These are phyloP conservation scores for Metarhizium guizhouense DNA, from an alignment of 2,329 filamentous ascomycete genomes.

Conservation along the genomic window DNA sequence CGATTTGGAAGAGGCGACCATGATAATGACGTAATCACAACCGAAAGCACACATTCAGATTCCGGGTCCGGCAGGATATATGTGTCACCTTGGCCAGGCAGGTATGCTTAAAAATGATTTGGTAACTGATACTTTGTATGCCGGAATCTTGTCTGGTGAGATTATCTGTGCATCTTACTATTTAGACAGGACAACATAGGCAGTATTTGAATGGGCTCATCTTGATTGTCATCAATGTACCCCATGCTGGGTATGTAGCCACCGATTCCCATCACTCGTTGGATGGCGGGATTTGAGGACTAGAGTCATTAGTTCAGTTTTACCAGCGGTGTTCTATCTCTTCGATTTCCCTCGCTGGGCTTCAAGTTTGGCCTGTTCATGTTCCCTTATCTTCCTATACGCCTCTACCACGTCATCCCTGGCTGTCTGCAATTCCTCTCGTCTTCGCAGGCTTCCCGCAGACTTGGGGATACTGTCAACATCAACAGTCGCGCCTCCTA, in stretches of 20 bases:
- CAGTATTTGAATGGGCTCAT: no score
- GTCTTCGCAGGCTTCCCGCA: slow-evolving; percentile 28
- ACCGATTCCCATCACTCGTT: no score
- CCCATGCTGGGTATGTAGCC: no score
- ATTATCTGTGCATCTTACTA: no score
- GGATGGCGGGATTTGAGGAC: neutral
- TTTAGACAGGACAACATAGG: no score
- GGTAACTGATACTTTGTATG: no score
- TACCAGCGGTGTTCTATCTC: neutral
- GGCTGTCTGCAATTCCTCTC: slow-evolving; percentile 28
- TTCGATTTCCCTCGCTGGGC: neutral
- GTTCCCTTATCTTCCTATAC: slow-evolving; percentile 28
- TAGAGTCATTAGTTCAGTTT: neutral
- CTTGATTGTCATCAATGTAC: no score
- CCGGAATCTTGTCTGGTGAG: no score
- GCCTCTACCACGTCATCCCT: slow-evolving; percentile 27
- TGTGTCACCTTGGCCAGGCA: no score
- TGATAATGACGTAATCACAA: neutral
- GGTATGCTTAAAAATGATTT: no score
- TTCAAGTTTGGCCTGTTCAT: slow-evolving; percentile 26
- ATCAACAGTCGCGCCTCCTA: slow-evolving; percentile 24
- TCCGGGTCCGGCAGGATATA: no score
- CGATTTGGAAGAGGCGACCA: neutral
- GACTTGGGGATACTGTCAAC: slow-evolving; percentile 28
- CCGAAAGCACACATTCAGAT: neutral